phyloP scores from a whole-genome alignment of 1,284 basidiomycete genomes.

The Xerocomus nothofagi region DNA sequence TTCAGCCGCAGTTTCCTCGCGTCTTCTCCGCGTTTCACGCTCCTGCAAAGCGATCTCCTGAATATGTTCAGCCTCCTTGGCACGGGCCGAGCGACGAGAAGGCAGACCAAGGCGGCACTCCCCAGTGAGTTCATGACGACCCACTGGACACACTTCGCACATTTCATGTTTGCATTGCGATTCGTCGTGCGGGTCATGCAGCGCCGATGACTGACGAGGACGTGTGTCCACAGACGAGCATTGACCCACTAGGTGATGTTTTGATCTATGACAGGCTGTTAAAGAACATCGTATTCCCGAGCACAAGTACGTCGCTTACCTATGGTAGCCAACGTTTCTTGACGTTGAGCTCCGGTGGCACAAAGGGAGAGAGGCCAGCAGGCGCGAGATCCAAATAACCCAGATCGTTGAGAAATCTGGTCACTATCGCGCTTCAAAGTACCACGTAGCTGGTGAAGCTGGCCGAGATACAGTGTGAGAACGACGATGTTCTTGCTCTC shows the following conservation, averaged over 20 bases:
- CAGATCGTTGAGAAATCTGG: conserved; percentile 58
- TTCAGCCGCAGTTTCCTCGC: not conserved
- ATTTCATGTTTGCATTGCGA: conserved; percentile 29
- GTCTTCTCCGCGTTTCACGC: not conserved
- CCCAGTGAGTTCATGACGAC: not conserved
- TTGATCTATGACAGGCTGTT: too few relatives aligned
- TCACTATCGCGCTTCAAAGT: conserved; percentile 50
- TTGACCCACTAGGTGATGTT: too few relatives aligned
- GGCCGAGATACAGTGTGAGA: conserved; percentile 66
- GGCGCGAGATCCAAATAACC: conserved; percentile 41
- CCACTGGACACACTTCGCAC: not conserved
- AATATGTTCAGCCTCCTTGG: not conserved
- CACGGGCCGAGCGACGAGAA: not conserved
- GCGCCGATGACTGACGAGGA: not conserved
- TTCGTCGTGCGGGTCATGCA: conserved; percentile 35
- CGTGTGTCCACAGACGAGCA: too few relatives aligned
- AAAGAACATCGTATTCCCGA: too few relatives aligned
- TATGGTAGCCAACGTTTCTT: conserved; percentile 50
- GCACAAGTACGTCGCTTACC: conserved; percentile 37
- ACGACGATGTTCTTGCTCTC: conserved; percentile 57
- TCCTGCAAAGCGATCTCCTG: not conserved
- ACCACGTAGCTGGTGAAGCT: conserved; percentile 51
- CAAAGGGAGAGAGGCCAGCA: not conserved
- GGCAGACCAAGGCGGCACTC: not conserved
- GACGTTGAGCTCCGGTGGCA: not conserved